These are phyloP conservation scores for Amylocarpus encephaloides DNA, from an alignment of 2,329 filamentous ascomycete species.

Conservation along the genomic window DNA sequence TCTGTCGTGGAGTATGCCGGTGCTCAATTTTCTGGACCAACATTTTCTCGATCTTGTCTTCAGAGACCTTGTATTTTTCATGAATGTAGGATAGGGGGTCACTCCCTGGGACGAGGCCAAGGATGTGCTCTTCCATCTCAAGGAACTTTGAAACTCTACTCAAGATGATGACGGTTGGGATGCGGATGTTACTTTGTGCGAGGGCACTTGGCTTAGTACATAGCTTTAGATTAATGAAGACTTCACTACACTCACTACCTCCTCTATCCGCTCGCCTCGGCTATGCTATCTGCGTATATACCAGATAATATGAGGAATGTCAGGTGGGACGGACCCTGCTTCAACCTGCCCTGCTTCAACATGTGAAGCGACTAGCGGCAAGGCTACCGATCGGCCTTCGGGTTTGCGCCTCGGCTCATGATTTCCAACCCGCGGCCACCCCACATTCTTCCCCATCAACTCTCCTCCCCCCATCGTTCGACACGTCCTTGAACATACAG, in stretches of 20 bases:
- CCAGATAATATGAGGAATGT: too few species aligned
- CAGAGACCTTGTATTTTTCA: slow-evolving; percentile 15
- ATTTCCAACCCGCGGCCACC: slow-evolving; percentile 2
- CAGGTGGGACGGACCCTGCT: too few species aligned
- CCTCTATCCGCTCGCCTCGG: too few species aligned
- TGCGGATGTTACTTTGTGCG: slow-evolving; percentile 12
- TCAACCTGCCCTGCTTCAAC: too few species aligned
- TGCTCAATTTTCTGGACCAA: slow-evolving; percentile 9
- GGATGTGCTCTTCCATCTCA: slow-evolving; percentile 6
- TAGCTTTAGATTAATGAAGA: slow-evolving; percentile 10
- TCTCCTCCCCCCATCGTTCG: not conserved
- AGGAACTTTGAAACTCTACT: slow-evolving; percentile 19
- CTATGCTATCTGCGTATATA: too few species aligned
- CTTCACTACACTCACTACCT: not conserved
- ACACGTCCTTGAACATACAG: not conserved
- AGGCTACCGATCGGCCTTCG: not conserved
- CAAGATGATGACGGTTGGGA: slow-evolving; percentile 7
- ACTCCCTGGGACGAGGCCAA: slow-evolving; percentile 18
- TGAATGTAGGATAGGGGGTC: slow-evolving; percentile 26
- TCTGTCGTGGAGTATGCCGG: slow-evolving; percentile 5
- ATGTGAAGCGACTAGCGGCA: slow-evolving; percentile 4
- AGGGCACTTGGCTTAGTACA: not conserved
- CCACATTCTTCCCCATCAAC: not conserved
- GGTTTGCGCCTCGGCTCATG: slow-evolving; percentile 8
- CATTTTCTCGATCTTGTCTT: slow-evolving; percentile 23